Evolutionary conservation across 371 early-diverging fungal genomes (phyloP), one percentile per base, ranked within the genome.

Genomic region (Saksenaea oblongispora): DNA sequence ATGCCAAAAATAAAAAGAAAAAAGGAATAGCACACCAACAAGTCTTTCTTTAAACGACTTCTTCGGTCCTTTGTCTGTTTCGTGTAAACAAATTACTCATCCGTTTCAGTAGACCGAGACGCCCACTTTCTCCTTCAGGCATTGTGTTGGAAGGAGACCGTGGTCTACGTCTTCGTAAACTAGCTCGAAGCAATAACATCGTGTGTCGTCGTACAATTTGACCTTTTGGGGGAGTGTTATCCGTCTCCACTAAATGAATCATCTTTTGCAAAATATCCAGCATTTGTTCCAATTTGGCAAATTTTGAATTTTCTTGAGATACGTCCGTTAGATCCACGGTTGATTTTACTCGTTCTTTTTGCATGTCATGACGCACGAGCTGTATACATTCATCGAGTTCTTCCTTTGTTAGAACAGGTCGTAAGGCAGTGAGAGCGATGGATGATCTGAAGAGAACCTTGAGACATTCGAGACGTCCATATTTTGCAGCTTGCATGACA

Each of bases 401-500:
- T 8, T 28, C 37, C 10, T 26, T 51, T 31, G 61, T 53, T 10
- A 61, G 8, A 7, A 61, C 54, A 9, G 61, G 3, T 17, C 54
- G 51, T 15, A 61, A 53, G 7, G 28, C 35, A 9, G 31, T 7
- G 53, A 61, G 47, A 1, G 61, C 61, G 5, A 34, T 18, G 9
- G 61, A n/a, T 17, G 47, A 53, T 8, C 35, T 47, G 24, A 54
- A 18, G 11, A 61, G 34, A n/a, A 28, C 44, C 56, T 63, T 34
- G 24, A 64, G 54, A 47, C 64, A 64, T 18, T 35, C 54, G 7
- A 59, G 47, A 8, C 64, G 64, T 31, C 28, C 14, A 14, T 64
- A 58, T 34, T 58, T 64, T 8, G 54, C 53, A 5, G 64, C 64
- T n/a, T 64, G 64, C 58, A 58, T 24, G 18, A 64, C 39, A 14